Evolutionary conservation across 208 protist species (phyloP).

Genomic region (Wallacemonas sp.): DNA sequence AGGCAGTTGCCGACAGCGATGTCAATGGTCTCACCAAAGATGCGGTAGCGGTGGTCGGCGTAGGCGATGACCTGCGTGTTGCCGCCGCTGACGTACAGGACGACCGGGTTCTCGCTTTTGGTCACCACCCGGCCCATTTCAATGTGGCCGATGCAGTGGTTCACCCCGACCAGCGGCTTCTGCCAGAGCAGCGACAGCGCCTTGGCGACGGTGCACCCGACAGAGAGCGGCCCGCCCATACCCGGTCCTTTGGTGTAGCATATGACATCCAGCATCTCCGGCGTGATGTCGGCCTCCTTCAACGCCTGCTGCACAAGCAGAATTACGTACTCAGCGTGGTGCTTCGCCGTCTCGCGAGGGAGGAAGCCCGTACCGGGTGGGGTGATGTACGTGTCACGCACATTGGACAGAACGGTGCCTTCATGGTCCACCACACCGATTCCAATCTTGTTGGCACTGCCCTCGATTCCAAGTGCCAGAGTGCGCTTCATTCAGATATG

Average conservation of each 20-base stretch:
- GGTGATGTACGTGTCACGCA: slow-evolving; percentile 97
- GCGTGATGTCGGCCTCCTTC: slow-evolving; percentile 77
- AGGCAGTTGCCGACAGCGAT: slow-evolving; percentile 99
- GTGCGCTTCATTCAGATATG: slow-evolving; percentile 21
- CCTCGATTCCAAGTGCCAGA: slow-evolving; percentile 97
- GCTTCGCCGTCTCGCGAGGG: slow-evolving; percentile 97
- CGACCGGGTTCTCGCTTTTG: slow-evolving; percentile 94
- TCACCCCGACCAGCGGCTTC: slow-evolving; percentile 97
- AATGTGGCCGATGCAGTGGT: slow-evolving; percentile 99
- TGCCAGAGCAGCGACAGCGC: slow-evolving; percentile 85
- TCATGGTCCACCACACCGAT: slow-evolving; percentile 96
- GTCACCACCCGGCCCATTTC: slow-evolving; percentile 99
- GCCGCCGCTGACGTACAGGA: slow-evolving; percentile 99
- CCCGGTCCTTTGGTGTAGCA: slow-evolving; percentile 98
- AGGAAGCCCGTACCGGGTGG: slow-evolving; percentile 98
- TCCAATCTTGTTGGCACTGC: slow-evolving; percentile 99
- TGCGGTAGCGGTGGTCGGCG: slow-evolving; percentile 95
- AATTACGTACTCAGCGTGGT: slow-evolving; percentile 93
- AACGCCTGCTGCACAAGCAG: slow-evolving; percentile 94
- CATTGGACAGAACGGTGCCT: slow-evolving; percentile 97
- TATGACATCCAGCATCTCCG: slow-evolving; percentile 92
- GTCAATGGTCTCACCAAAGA: slow-evolving; percentile 99
- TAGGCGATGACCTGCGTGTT: slow-evolving; percentile 99
- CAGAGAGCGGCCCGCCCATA: slow-evolving; percentile 97
- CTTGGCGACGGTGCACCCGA: slow-evolving; percentile 83